Conservation (phyloP, 2,329 filamentous ascomycete genomes). For the Diplocarpon mali region DNA sequence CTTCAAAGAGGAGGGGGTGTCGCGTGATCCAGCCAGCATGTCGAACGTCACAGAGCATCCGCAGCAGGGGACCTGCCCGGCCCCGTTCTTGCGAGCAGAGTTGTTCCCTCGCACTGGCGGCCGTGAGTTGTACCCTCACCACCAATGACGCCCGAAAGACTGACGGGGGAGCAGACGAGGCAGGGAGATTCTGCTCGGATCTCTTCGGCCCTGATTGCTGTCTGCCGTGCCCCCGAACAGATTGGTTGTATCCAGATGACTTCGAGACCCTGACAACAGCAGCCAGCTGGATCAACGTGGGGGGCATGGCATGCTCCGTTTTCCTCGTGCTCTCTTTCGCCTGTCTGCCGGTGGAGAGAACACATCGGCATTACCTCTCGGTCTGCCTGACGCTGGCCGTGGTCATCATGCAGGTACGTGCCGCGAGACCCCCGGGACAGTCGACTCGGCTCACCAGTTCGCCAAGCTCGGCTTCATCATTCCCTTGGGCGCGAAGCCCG, state of each 20-base stretch:
- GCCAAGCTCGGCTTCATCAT: slow-evolving; percentile 77
- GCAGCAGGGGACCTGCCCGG: not conserved
- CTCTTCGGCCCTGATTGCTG: slow-evolving; percentile 56
- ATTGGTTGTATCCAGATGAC: slow-evolving; percentile 58
- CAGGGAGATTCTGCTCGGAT: slow-evolving; percentile 47
- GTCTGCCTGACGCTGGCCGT: slow-evolving; percentile 72
- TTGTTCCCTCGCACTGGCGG: not conserved
- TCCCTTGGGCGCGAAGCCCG: slow-evolving; percentile 64
- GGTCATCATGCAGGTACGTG: slow-evolving; percentile 66
- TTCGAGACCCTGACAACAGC: slow-evolving; percentile 49
- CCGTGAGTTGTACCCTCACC: not conserved
- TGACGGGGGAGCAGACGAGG: slow-evolving; percentile 31
- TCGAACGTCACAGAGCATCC: not conserved
- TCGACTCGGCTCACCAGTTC: slow-evolving; percentile 2
- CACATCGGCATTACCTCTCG: slow-evolving; percentile 84
- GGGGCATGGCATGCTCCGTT: slow-evolving; percentile 56
- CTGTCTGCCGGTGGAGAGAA: slow-evolving; percentile 75
- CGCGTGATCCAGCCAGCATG: too few species aligned
- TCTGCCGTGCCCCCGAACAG: slow-evolving; percentile 76
- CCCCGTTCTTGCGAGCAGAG: not conserved
- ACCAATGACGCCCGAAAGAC: not conserved
- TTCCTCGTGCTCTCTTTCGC: slow-evolving; percentile 75
- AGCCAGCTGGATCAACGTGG: slow-evolving; percentile 77
- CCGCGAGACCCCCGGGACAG: not conserved
- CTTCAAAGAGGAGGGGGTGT: too few species aligned